Evolutionary conservation across 306 rosid species (phyloP), one percentile per base, ranked within the genome.

Genomic region (Glycine latifolia): DNA sequence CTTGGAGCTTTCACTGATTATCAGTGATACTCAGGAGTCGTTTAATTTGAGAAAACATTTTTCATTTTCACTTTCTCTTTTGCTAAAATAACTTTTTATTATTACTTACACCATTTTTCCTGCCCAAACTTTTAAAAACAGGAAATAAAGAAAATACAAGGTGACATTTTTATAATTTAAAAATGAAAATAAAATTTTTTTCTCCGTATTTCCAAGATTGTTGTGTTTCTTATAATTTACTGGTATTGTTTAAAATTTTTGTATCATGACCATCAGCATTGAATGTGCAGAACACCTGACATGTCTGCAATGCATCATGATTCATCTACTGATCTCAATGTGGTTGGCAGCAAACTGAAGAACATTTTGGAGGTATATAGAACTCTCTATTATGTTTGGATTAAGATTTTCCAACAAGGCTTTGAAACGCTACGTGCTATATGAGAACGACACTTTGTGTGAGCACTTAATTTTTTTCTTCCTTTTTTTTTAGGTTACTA

Each of bases 241-340:
- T 5, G n/a, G 15, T 67, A 71, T 41, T 55, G 37, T 3, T 1
- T n/a, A 39, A 47, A 70, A 10, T 3, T 16, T 6, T 68, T 78
- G 78, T n/a, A 44, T 48, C 20, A 43, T 85, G 67, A 61, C 46
- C 54, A 16, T 53, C 50, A 46, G 16, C 35, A 77, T 41, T 84
- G 71, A 44, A 74, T 83, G 67, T 80, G 76, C 86, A 94, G 97
- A 91, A 94, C 98, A 74, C 98, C 98, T n/a, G 92, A 86, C 79
- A 92, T 91, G 92, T 94, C 97, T 67, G 94, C 92, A 16, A 88
- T 94, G 84, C 97, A 94, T 89, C 94, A 88, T 17, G 98, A 94
- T 70, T 50, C 91, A 1, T 94, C 98, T 70, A 84, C 92, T 5
- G 95, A 94, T 88, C 95, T 92, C 77, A 86, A n/a, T 79, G 87